These are phyloP conservation scores for Botrytis elliptica DNA, from an alignment of 2,329 filamentous ascomycete species.

Conservation along the genomic window DNA sequence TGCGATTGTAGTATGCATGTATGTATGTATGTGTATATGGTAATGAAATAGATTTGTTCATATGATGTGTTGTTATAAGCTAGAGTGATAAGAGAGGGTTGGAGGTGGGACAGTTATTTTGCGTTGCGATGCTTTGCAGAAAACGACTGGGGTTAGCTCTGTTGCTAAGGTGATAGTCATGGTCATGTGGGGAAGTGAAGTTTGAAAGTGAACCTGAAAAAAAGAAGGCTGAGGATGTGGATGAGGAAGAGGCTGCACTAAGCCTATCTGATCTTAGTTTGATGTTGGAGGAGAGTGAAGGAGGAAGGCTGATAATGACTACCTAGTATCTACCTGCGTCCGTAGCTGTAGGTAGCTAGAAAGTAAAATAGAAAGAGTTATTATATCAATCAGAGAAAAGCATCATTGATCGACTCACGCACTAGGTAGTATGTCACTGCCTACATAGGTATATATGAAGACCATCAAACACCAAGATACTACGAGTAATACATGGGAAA, in stretches of 20 bases:
- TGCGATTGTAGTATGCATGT: not conserved
- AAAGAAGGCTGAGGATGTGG: not conserved
- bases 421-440: not conserved
- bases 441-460: not conserved
- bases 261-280: not conserved
- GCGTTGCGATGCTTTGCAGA: slow-evolving; percentile 6
- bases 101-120: not conserved
- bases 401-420: not conserved
- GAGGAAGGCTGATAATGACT: not conserved
- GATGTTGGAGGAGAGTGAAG: not conserved
- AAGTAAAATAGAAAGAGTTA: not conserved
- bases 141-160: slow-evolving; percentile 1
- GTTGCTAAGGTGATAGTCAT: slow-evolving; percentile 14
- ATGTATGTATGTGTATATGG: not conserved
- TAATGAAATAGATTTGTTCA: not conserved
- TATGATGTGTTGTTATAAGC: not conserved
- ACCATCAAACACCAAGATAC: not conserved
- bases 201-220: not conserved
- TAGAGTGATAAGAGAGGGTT: slow-evolving; percentile 1
- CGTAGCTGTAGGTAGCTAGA: not conserved
- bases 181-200: slow-evolving; percentile 6
- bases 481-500: not conserved
- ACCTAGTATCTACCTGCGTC: not conserved
- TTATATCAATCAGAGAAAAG: not conserved
- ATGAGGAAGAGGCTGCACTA: not conserved